Conservation (phyloP, 2,329 filamentous ascomycete species). For the Gaeumannomyces tritici region DNA sequence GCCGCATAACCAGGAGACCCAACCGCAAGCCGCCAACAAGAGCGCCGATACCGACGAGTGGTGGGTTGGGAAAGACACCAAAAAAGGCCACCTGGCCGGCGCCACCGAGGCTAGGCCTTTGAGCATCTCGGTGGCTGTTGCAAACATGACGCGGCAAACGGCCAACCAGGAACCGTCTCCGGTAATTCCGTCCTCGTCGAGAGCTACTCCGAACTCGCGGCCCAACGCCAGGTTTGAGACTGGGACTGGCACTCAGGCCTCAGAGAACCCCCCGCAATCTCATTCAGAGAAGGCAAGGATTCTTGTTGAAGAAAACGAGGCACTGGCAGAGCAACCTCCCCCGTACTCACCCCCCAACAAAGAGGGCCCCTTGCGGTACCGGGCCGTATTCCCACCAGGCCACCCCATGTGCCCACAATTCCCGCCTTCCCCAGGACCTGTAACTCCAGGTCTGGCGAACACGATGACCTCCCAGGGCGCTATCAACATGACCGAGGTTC, state of each 20-base stretch:
- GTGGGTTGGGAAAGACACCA: slow-evolving; percentile 24
- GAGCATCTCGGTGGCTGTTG: background rate
- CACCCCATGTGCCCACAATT: slow-evolving; percentile 36
- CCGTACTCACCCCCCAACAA: slow-evolving; percentile 39
- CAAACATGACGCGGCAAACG: background rate
- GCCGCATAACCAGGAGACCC: background rate
- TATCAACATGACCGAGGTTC: slow-evolving; percentile 51
- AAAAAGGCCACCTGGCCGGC: slow-evolving; percentile 6
- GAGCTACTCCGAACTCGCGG: slow-evolving; percentile 8
- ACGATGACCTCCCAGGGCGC: slow-evolving; percentile 54
- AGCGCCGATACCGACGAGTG: slow-evolving; percentile 19
- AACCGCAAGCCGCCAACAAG: slow-evolving; percentile 9
- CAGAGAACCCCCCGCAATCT: slow-evolving; percentile 10
- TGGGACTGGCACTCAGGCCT: background rate
- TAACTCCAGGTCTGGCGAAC: slow-evolving; percentile 51
- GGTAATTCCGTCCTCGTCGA: slow-evolving; percentile 17
- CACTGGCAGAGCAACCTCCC: slow-evolving; percentile 35
- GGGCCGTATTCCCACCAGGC: slow-evolving; percentile 47
- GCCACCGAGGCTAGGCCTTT: background rate
- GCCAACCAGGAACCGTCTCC: slow-evolving; percentile 10
- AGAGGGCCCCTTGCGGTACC: slow-evolving; percentile 36
- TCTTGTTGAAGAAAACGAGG: slow-evolving; percentile 25
- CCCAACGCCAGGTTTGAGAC: slow-evolving; percentile 5
- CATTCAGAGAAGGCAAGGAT: slow-evolving; percentile 28
- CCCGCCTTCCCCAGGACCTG: slow-evolving; percentile 48